Evolutionary conservation across 192 early-diverging fungal species (phyloP).

Genomic region (Backusella macrospora): DNA sequence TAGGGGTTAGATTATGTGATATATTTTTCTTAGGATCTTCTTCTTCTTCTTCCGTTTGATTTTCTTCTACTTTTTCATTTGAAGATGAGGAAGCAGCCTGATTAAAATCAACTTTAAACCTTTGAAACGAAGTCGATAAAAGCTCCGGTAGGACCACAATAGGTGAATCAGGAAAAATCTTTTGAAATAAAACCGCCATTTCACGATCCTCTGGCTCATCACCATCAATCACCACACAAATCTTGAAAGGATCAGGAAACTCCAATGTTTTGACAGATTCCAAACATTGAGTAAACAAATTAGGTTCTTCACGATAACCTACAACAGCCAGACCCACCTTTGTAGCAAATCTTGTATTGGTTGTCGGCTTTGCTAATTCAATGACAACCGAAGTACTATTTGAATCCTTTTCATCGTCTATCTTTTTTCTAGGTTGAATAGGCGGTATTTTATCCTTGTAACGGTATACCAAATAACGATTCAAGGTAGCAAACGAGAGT

Average conservation of each 20-base stretch:
- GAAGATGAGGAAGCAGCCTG: background rate
- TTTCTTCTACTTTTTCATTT: background rate
- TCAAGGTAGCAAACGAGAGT: constrained; percentile 43
- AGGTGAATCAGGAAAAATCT: constrained; percentile 26
- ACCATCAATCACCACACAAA: constrained; percentile 42
- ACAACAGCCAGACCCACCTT: constrained; percentile 40
- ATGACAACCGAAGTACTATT: background rate
- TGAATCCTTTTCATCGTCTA: background rate
- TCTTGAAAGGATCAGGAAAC: constrained; percentile 35
- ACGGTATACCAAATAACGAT: constrained; percentile 24
- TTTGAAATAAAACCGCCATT: constrained; percentile 41
- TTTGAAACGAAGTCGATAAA: constrained; percentile 23
- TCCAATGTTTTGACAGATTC: constrained; percentile 37
- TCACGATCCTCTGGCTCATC: constrained; percentile 35
- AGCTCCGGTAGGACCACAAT: constrained; percentile 27
- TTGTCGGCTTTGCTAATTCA: background rate
- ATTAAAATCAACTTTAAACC: background rate
- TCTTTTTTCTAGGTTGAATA: background rate
- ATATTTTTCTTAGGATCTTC: too few relatives aligned
- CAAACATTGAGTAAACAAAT: constrained; percentile 36
- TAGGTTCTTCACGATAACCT: constrained; percentile 40
- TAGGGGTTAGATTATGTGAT: background rate
- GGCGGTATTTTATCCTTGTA: constrained; percentile 10
- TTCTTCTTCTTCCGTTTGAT: background rate
- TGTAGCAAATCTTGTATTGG: constrained; percentile 17